Conservation (phyloP, 768 basidiomycete genomes). For the Hericium coralloides region DNA sequence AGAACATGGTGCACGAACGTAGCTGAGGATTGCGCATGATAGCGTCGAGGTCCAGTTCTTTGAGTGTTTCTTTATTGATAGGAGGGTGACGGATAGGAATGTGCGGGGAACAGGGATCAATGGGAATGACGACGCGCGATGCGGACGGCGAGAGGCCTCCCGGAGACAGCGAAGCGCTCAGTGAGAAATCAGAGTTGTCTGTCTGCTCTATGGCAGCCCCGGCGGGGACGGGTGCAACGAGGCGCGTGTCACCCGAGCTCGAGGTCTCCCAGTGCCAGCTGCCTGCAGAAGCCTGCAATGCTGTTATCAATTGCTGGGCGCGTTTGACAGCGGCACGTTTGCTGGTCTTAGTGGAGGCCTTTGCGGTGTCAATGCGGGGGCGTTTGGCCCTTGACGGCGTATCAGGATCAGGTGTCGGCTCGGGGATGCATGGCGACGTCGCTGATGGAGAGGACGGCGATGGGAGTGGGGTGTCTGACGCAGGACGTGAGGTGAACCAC, state of each 20-base stretch:
- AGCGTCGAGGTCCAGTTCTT: conserved; percentile 76
- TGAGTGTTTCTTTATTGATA: conserved; percentile 76
- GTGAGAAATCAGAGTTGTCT: conserved; percentile 5
- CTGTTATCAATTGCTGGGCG: conserved; percentile 8
- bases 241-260: conserved; percentile 13
- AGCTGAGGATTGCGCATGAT: conserved; percentile 88
- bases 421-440: not conserved
- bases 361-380: conserved; percentile 10
- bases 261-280: conserved; percentile 15
- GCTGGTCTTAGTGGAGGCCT: conserved; percentile 5
- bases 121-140: conserved; percentile 24
- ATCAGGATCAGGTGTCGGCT: conserved; percentile 1
- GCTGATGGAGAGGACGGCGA: conserved; percentile 2
- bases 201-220: conserved; percentile 13
- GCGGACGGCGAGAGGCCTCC: conserved; percentile 13
- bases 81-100: conserved; percentile 66
- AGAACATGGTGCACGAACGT: conserved; percentile 44
- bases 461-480: conserved; percentile 4
- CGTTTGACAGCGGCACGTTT: conserved; percentile 10
- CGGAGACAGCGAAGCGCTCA: conserved; percentile 15
- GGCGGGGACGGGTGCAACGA: conserved; percentile 15
- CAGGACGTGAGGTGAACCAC: conserved; percentile 2
- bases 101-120: conserved; percentile 39
- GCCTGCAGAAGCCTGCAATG: conserved; percentile 13
- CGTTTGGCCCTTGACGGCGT: conserved; percentile 14